These are phyloP conservation scores for Chlamydomonas sp. DNA, from an alignment of 139 green algal species.

Conservation along the genomic window DNA sequence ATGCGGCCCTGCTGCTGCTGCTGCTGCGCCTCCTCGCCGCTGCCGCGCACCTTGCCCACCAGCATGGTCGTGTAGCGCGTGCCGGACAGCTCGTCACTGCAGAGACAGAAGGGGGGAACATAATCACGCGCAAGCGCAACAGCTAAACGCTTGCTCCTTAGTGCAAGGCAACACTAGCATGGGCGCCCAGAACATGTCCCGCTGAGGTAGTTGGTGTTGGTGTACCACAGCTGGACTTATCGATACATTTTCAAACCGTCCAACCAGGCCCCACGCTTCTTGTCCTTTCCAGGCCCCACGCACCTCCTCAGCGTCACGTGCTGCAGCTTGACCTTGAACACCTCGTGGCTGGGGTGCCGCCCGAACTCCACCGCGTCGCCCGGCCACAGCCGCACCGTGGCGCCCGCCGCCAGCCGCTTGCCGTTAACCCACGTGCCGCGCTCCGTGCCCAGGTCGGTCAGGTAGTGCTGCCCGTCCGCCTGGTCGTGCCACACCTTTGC, in stretches of 20 bases:
- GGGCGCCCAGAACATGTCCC: no score
- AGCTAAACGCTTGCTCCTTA: not conserved
- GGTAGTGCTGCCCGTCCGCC: constrained; percentile 11
- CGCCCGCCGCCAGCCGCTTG: constrained; percentile 29
- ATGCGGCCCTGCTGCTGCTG: not conserved
- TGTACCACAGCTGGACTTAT: no score
- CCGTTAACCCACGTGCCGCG: constrained; percentile 81
- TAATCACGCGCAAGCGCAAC: not conserved
- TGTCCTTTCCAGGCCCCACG: no score
- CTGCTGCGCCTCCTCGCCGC: not conserved
- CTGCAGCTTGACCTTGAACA: constrained; percentile 75
- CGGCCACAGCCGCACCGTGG: constrained; percentile 50
- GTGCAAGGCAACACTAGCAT: no score
- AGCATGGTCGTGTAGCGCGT: not conserved
- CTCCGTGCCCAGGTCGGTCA: constrained; percentile 59
- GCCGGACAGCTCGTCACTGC: constrained; percentile 20
- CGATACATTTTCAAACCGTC: no score
- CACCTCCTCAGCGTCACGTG: constrained; percentile 47
- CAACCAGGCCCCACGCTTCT: no score
- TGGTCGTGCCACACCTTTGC: constrained; percentile 31
- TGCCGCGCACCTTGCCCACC: constrained; percentile 19
- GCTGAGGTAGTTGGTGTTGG: no score
- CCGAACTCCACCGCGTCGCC: constrained; percentile 77
- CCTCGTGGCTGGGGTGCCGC: constrained; percentile 32
- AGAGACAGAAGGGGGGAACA: not conserved